Evolutionary conservation across 208 protist species (phyloP).

Genomic region (Acanthamoeba sp.): DNA sequence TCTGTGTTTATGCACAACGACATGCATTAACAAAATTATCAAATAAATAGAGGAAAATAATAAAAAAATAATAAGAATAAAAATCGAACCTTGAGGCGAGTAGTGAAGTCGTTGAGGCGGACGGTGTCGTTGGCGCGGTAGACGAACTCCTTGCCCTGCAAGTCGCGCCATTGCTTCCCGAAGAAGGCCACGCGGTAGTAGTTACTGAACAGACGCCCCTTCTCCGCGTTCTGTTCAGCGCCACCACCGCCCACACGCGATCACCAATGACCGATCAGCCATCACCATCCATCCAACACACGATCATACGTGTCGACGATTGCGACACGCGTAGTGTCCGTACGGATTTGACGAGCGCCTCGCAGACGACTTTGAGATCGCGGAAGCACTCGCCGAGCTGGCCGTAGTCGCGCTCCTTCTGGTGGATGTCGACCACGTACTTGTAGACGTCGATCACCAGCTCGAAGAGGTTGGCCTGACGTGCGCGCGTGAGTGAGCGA

Average conservation of each 20-base stretch:
- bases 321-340: neutral
- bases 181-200: conserved; percentile 87
- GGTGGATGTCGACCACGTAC: conserved; percentile 76
- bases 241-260: neutral
- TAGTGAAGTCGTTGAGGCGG: conserved; percentile 78
- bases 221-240: conserved; percentile 31
- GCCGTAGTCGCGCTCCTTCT: conserved; percentile 74
- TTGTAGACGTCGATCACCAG: conserved; percentile 77
- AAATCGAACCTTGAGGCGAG: conserved; percentile 75
- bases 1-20: neutral
- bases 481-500: neutral
- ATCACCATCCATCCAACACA: neutral
- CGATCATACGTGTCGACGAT: neutral
- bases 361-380: conserved; percentile 76
- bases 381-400: conserved; percentile 67
- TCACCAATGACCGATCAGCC: neutral
- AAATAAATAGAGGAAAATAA: no score
- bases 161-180: conserved; percentile 76
- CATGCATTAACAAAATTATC: no score
- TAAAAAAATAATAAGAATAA: neutral
- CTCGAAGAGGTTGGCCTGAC: conserved; percentile 77
- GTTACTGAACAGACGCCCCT: conserved; percentile 76
- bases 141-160: conserved; percentile 84
- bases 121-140: conserved; percentile 79
- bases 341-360: conserved; percentile 74